Percentiles rank a stretch among this genome's conserved stretches.
Evolutionary conservation across 192 early-diverging fungal species (phyloP).

Genomic region (Coemansia sp.): DNA sequence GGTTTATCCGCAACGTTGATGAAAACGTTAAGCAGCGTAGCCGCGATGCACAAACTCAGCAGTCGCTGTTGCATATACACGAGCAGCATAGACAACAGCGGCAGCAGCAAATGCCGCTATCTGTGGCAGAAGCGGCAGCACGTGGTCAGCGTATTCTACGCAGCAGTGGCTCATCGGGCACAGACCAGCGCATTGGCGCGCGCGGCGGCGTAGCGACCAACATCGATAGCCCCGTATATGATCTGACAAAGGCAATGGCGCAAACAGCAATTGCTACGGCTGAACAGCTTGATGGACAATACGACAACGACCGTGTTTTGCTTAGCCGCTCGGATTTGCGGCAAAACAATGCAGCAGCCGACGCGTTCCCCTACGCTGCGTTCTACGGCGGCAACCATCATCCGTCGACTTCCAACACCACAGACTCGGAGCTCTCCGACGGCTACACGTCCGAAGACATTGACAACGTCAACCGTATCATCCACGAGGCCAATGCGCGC

Average conservation of each 20-base stretch:
- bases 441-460: constrained; percentile 18
- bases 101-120: constrained; percentile 4
- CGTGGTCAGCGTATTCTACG: too few relatives aligned
- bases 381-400: constrained; percentile 12
- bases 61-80: neutral
- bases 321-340: constrained; percentile 17
- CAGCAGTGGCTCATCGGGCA: too few relatives aligned
- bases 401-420: constrained; percentile 13
- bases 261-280: constrained; percentile 26
- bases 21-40: neutral
- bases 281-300: constrained; percentile 24
- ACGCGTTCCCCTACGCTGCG: constrained; percentile 20
- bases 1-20: constrained; percentile 2
- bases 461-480: neutral
- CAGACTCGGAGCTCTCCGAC: constrained; percentile 31
- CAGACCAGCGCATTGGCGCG: constrained; percentile 20
- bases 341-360: neutral
- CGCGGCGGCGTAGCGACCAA: constrained; percentile 27
- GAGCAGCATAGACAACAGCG: constrained; percentile 2
- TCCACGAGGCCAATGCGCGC: neutral
- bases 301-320: constrained; percentile 31
- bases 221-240: constrained; percentile 11
- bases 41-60: neutral
- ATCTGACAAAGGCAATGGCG: constrained; percentile 30
- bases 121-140: neutral